phyloP scores from a whole-genome alignment of 1,284 basidiomycete species.

The Trichosporon sp. region DNA sequence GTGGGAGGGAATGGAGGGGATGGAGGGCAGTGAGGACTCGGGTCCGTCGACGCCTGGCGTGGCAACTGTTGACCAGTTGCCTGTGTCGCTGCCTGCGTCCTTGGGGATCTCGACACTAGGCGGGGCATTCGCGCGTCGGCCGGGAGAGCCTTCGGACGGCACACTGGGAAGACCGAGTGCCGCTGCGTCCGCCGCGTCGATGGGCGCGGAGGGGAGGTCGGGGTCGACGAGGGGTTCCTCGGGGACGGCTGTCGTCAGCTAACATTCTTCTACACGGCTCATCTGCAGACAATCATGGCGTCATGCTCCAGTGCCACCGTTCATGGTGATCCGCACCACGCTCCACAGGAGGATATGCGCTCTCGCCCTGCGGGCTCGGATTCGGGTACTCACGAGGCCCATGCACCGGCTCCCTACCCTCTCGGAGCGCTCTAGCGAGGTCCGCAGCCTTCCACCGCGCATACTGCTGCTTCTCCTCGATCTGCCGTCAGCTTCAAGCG shows the following conservation, averaged over 20 bases:
- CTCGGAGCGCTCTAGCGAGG: conserved; percentile 54
- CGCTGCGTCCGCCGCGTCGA: neutral
- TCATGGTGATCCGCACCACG: too few species aligned
- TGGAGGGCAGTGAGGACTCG: conserved; percentile 23
- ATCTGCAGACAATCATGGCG: too few species aligned
- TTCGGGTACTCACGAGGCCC: conserved; percentile 50
- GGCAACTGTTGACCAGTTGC: conserved; percentile 51
- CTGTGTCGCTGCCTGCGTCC: neutral
- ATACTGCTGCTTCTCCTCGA: conserved; percentile 57
- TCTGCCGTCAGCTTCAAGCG: conserved; percentile 39
- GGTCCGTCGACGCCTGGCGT: conserved; percentile 52
- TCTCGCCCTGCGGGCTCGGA: neutral
- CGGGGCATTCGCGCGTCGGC: neutral
- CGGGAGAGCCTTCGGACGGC: neutral
- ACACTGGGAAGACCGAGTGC: neutral
- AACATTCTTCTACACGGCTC: neutral
- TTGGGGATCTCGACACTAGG: neutral
- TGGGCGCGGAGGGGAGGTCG: conserved; percentile 18
- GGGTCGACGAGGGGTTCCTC: conserved; percentile 31
- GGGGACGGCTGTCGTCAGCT: conserved; percentile 38
- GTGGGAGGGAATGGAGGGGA: conserved; percentile 5
- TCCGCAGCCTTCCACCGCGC: conserved; percentile 58
- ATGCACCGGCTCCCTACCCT: conserved; percentile 49
- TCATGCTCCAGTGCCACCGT: too few species aligned
- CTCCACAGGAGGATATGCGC: neutral